Conservation (phyloP, 1,284 basidiomycete species). For the Sporisorium exsertum region DNA sequence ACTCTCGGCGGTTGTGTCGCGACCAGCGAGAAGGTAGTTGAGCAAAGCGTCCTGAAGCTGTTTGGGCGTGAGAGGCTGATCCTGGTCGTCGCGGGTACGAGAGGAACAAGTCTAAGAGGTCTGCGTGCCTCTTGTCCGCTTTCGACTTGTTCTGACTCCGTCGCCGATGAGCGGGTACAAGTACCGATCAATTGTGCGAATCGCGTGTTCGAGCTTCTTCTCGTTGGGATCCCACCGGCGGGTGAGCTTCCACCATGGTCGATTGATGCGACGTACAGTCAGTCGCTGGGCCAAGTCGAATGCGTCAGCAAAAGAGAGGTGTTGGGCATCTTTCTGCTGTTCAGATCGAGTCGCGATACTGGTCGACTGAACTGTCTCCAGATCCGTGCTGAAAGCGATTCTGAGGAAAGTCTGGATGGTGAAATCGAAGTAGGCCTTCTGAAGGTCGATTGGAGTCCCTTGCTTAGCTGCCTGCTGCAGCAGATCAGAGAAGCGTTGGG, state of each 20-base stretch:
- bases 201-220: conserved; percentile 4
- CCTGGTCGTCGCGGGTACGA: conserved; percentile 27
- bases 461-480: conserved; percentile 5
- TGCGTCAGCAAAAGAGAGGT: conserved; percentile 15
- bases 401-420: conserved; percentile 28
- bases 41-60: conserved; percentile 47
- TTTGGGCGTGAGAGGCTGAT: conserved; percentile 20
- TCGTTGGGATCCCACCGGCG: conserved; percentile 9
- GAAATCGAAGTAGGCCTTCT: conserved; percentile 27
- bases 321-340: conserved; percentile 1
- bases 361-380: no score
- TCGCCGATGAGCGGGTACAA: conserved; percentile 14
- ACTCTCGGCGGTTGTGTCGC: conserved; percentile 47
- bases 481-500: conserved; percentile 1
- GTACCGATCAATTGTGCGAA: conserved; percentile 7
- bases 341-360: conserved; percentile 8
- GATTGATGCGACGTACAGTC: conserved; percentile 14
- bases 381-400: conserved; percentile 27
- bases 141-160: conserved; percentile 6
- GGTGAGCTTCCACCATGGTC: conserved; percentile 30
- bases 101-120: conserved; percentile 45
- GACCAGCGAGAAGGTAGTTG: conserved; percentile 49
- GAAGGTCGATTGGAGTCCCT: conserved; percentile 12
- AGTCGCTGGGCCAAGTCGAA: conserved; percentile 27
- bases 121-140: conserved; percentile 12